A percentile compares a stretch with the other conserved stretches of the same genome.
Conservation (phyloP, 148 eudicot genomes). For the Agrostemma githago region DNA sequence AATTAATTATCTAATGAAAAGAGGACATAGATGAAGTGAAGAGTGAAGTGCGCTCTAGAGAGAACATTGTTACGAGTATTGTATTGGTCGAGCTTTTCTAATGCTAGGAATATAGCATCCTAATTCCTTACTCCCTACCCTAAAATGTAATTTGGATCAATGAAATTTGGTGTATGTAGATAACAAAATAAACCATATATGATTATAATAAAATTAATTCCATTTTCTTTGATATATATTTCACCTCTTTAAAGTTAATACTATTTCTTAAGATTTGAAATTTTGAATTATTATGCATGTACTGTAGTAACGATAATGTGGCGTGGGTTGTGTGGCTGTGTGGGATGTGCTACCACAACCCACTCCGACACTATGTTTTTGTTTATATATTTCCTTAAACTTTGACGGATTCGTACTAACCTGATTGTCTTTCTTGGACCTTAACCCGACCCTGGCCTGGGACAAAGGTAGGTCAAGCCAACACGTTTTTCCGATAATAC, state of each 20-base stretch:
- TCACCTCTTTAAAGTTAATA: too few species aligned
- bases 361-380: too few species aligned
- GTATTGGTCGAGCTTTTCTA: constrained; percentile 8
- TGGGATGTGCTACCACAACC: too few species aligned
- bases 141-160: constrained; percentile 16
- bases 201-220: constrained; percentile 3
- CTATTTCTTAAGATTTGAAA: too few species aligned
- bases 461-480: too few species aligned
- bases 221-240: not conserved
- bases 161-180: constrained; percentile 27
- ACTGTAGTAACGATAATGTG: too few species aligned
- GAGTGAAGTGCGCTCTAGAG: constrained; percentile 1
- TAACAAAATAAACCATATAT: constrained; percentile 12
- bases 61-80: not conserved
- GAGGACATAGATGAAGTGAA: constrained; percentile 3
- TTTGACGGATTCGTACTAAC: too few species aligned
- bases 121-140: constrained; percentile 12
- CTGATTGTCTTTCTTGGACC: too few species aligned
- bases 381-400: too few species aligned
- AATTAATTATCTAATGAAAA: constrained; percentile 1
- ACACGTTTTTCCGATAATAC: not conserved
- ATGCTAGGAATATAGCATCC: constrained; percentile 16
- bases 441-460: too few species aligned
- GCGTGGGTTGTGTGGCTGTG: too few species aligned
- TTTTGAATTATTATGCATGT: too few species aligned